Conservation (phyloP, 768 basidiomycete genomes). For the Panellus pusillus region DNA sequence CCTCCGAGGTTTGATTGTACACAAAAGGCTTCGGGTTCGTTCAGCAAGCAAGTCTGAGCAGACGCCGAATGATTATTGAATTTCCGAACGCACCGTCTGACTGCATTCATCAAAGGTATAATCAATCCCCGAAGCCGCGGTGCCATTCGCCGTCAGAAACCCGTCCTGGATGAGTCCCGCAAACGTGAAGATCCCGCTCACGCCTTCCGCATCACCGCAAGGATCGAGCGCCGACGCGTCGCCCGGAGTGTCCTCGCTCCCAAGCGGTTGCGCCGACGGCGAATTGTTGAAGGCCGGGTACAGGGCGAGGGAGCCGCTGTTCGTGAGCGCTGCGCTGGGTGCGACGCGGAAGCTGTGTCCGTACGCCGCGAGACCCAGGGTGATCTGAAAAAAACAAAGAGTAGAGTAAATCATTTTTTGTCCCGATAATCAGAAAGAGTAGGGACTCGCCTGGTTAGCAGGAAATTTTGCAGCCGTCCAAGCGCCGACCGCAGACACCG, state of each 20-base stretch:
- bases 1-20: conserved; percentile 52
- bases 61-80: conserved; percentile 9
- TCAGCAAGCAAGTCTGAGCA: not conserved
- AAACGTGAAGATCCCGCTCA: conserved; percentile 61
- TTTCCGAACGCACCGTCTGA: conserved; percentile 56
- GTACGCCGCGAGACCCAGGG: conserved; percentile 84
- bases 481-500: conserved; percentile 64
- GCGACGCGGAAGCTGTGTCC: conserved; percentile 70
- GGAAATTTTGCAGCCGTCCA: conserved; percentile 85
- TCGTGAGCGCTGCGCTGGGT: conserved; percentile 34
- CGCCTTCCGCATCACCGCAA: conserved; percentile 56
- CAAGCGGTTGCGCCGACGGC: conserved; percentile 45
- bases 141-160: conserved; percentile 51
- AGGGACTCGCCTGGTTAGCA: conserved; percentile 31
- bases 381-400: conserved; percentile 54
- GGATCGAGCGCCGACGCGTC: conserved; percentile 40
- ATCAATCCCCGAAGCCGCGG: conserved; percentile 42
- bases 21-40: conserved; percentile 56
- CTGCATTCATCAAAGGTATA: conserved; percentile 66
- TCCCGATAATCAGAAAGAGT: not conserved
- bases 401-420: conserved; percentile 30
- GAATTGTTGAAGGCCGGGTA: conserved; percentile 52
- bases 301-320: conserved; percentile 36
- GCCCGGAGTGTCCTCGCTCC: conserved; percentile 53
- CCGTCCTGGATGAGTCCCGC: conserved; percentile 60